Evolutionary conservation across 768 basidiomycete species (phyloP).

Genomic region (Harrya chromipes): DNA sequence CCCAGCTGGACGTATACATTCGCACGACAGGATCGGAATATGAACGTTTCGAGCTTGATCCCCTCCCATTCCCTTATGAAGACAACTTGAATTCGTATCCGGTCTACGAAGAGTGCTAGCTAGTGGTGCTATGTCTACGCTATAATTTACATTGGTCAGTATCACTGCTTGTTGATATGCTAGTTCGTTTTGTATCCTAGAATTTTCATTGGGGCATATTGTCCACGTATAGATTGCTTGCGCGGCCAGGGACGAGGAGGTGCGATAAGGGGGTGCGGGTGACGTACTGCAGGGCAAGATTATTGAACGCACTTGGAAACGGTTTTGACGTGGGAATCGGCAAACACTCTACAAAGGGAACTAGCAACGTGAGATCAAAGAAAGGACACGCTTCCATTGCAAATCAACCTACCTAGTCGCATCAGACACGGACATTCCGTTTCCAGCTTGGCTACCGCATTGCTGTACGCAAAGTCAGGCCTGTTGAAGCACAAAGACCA

Average conservation of each 20-base stretch:
- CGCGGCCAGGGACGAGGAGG: background rate
- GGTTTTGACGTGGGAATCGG: conserved; percentile 47
- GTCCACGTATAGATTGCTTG: background rate
- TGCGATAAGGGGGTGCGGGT: conserved; percentile 17
- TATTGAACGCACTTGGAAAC: conserved; percentile 68
- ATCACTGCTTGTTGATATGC: conserved; percentile 27
- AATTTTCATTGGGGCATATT: conserved; percentile 2
- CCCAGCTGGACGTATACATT: conserved; percentile 59
- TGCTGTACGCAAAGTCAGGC: conserved; percentile 38
- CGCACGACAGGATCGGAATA: conserved; percentile 57
- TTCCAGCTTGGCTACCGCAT: conserved; percentile 48
- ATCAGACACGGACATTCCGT: conserved; percentile 50
- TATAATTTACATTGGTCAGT: conserved; percentile 25
- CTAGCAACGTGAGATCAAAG: conserved; percentile 30
- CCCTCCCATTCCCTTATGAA: conserved; percentile 64
- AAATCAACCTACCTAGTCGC: conserved; percentile 46
- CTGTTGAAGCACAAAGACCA: background rate
- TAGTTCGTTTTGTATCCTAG: conserved; percentile 30
- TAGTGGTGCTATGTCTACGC: conserved; percentile 40
- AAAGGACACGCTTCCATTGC: conserved; percentile 1
- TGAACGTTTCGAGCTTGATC: conserved; percentile 65
- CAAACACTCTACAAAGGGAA: conserved; percentile 43
- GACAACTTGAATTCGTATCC: conserved; percentile 47
- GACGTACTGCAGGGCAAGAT: conserved; percentile 56
- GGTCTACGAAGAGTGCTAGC: conserved; percentile 67